Evolutionary conservation across 768 basidiomycete genomes (phyloP).

Genomic region (Naganishia vaughanmartiniae): DNA sequence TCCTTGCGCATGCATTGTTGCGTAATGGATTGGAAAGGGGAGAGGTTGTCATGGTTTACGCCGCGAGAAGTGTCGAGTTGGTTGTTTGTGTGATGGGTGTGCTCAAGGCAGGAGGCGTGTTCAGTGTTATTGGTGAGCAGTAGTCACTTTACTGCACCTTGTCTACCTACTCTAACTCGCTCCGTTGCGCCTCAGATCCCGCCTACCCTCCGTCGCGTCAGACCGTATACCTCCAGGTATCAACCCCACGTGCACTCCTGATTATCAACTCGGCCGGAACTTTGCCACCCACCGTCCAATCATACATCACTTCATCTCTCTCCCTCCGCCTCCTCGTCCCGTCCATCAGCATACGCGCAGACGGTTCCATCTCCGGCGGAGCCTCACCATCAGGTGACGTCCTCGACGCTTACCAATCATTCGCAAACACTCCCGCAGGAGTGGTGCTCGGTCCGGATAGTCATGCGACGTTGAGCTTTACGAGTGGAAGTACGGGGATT

Average conservation of each 20-base stretch:
- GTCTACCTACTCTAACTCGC: background rate
- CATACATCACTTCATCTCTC: conserved; percentile 74
- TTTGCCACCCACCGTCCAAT: conserved; percentile 74
- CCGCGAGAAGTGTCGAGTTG: conserved; percentile 90
- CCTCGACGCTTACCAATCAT: conserved; percentile 58
- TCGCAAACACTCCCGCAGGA: conserved; percentile 71
- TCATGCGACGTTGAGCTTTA: conserved; percentile 90
- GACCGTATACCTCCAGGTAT: conserved; percentile 86
- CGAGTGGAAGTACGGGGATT: conserved; percentile 93
- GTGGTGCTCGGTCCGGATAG: conserved; percentile 91
- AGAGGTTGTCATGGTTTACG: conserved; percentile 98
- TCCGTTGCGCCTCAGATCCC: conserved; percentile 63
- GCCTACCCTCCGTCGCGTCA: conserved; percentile 93
- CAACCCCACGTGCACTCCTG: conserved; percentile 83
- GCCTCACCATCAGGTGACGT: conserved; percentile 59
- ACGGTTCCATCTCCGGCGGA: conserved; percentile 65
- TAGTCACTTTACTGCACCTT: conserved; percentile 9
- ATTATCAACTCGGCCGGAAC: conserved; percentile 85
- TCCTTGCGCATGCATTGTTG: conserved; percentile 84
- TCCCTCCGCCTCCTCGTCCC: conserved; percentile 87
- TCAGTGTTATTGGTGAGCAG: conserved; percentile 89
- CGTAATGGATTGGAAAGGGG: conserved; percentile 81
- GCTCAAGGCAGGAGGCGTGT: conserved; percentile 90
- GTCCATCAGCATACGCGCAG: conserved; percentile 69
- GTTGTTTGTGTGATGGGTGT: conserved; percentile 96